A percentile compares a stretch with the other conserved stretches of the same genome.
Evolutionary conservation across 1,284 basidiomycete species (phyloP).

Genomic region (Microbotryomycetes sp.): DNA sequence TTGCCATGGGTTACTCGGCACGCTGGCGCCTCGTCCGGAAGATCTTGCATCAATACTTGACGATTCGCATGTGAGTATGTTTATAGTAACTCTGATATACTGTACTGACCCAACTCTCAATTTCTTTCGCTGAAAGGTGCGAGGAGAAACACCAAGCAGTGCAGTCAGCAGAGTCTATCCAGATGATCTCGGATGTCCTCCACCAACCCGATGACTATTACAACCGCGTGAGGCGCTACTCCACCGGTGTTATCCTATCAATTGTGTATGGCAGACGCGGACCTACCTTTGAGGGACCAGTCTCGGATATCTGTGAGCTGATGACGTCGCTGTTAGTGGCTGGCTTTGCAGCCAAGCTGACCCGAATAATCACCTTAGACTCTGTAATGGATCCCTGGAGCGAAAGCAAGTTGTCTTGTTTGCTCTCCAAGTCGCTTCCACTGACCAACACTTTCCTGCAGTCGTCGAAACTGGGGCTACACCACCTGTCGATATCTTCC

Average conservation of each 20-base stretch:
- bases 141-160: constrained; percentile 12
- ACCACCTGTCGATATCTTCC: constrained; percentile 14
- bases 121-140: not conserved
- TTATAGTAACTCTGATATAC: no score
- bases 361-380: no score
- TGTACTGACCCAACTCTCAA: no score
- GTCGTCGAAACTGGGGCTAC: constrained; percentile 20
- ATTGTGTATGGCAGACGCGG: constrained; percentile 11
- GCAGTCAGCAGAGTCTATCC: constrained; percentile 8
- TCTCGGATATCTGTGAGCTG: constrained; percentile 8
- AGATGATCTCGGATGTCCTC: constrained; percentile 11
- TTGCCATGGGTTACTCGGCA: constrained; percentile 1
- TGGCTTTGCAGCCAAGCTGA: no score
- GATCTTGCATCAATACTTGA: constrained; percentile 10
- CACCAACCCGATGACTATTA: constrained; percentile 6
- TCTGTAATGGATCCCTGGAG: constrained; percentile 1
- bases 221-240: constrained; percentile 5
- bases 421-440: not conserved
- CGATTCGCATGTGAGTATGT: constrained; percentile 6
- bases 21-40: constrained; percentile 3
- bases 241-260: constrained; percentile 10
- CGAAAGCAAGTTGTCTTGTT: not conserved
- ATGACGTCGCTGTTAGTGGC: no score
- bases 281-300: constrained; percentile 8
- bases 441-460: not conserved